Base-by-base conservation (phyloP, 441 rosid genomes). In the Bruguiera hainesii region DNA sequence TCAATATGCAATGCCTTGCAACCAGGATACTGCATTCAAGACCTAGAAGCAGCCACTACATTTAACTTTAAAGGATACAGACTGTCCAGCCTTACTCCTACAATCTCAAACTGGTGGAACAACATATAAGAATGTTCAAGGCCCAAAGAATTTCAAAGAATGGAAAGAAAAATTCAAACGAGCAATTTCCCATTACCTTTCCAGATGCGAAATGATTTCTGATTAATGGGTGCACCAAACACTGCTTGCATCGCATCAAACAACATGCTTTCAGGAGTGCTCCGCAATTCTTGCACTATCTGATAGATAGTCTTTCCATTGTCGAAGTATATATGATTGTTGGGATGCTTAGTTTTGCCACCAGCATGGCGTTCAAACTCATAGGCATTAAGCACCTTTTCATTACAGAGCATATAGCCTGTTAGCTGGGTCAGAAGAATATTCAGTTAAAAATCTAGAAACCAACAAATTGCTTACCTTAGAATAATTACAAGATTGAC, bases 311-410 rank as follows among this genome's bases (percentile, higher is more conserved):
- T 89, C 86, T 87, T 89, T 52, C 96, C 96, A 77, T 86, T 89
- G 65, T 86, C 93, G 53, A 89, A 87, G 80, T 84, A 89, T 61
- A 89, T 85, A 72, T 84, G 96, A 79, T 85, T 87, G 61, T 89
- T 89, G 50, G 96, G 93, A 70, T 89, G 96, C 71, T 89, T 87
- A 13, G 93, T 87, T 76, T 89, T 89, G 89, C 89, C 83, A 73
- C 84, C 86, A 67, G 96, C 93, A 73, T 89, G 96, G 59, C 87
- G 81, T 80, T 85, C 96, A 69, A 89, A 87, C 73, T 89, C 96
- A 57, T 80, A 89, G 8, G 96, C 96, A 79, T 89, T 89, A 42
- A 89, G 78, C 65, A 82, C 81, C 93, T 89, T 68, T 29, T 29
- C 65, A 19, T 19, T 61, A 73, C 63, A 66, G 53, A 74, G 42